Evolutionary conservation across 768 basidiomycete species (phyloP), one percentile per base, ranked within the genome.

Genomic region (Pisolithus sp.): DNA sequence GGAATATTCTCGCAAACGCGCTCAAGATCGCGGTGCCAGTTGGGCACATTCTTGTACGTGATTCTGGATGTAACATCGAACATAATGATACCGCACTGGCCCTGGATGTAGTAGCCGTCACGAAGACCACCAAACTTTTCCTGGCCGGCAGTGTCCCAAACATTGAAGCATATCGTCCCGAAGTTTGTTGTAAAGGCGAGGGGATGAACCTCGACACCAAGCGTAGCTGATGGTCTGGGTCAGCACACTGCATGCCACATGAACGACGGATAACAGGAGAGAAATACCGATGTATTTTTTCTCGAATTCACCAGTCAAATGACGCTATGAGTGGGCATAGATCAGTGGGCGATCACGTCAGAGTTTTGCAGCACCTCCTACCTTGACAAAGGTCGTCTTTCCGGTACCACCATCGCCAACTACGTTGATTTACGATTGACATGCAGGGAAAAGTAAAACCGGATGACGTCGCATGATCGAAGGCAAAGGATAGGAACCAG

Each of bases 31-130:
- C 96, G 89, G 79, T 98, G 95, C 96, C 96, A 99, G 81, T 98
- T 99, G 61, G 96, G 96, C 31, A 99, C 96, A 70, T 97, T 98
- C 80, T 98, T 98, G 80, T 99, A 99, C 51, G 96, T 99, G 82
- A 98, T 99, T 65, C 96, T 86, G 50, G 96, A 96, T 53, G 96
- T 98, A 58, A 98, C 95, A 64, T 93, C 96, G 77, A 98, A 98
- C 96, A 99, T 98, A 83, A 99, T 98, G 79, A 99, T 98, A 62
- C 96, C 96, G 67, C 93, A 98, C 73, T 99, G 96, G 62, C 93
- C 93, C 73, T 94, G 91, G 68, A 93, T 92, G 73, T 92, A 92
- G 73, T 92, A 93, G 43, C 94, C 93, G 72, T 96, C 93, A 57
- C 93, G 89, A 56, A 97, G 88, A 66, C 93, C 94, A 76, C 95